Evolutionary conservation across 257 asterid genomes (phyloP), one percentile per base, ranked within the genome.

Genomic region (Linaria vulgaris): DNA sequence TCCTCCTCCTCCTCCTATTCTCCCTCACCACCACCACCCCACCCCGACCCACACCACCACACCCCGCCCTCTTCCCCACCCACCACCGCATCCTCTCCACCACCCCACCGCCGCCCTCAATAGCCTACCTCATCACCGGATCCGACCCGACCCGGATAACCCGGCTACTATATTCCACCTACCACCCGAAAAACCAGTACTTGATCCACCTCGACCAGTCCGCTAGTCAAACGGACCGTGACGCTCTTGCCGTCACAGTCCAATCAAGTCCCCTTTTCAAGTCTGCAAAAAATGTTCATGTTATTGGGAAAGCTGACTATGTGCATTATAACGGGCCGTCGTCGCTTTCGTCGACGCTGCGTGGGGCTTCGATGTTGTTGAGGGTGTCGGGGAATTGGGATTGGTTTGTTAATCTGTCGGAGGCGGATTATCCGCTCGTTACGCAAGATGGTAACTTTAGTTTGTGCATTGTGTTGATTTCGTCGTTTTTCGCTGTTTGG

Each of bases 61-160:
- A 83, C 37, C 88, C 87, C 22, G 80, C 90, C 76, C 91, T 85
- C 54, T 70, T 79, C 55, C 84, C 82, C 70, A 65, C 56, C 70
- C 77, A 59, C 69, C 81, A 74, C 65, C 88, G 75, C 55, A 54
- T 66, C 75, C 85, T 75, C 64, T 55, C 65, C 59, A 59, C 27
- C 44, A 59, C 12, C 41, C 79, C 61, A 6, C 72, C 63, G 30
- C 39, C 69, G 1, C 97, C 99, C 19, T 74, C 87, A 46, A 12
- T 87, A 8, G 96, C 96, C 39, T 89, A 89, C 80, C 74, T 89
- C 78, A 73, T 89, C 0, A 72, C 95, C 34, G 97, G 96, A 78
- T 92, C 99, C 74, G 70, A 85, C 43, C 83, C 90, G 51, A 67
- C 61, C 20, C 82, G 91, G 79, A 74, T 89, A 61, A 16, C 80